phyloP scores from a whole-genome alignment of 2,329 filamentous ascomycete species.

The Hypoxylon sp. region DNA sequence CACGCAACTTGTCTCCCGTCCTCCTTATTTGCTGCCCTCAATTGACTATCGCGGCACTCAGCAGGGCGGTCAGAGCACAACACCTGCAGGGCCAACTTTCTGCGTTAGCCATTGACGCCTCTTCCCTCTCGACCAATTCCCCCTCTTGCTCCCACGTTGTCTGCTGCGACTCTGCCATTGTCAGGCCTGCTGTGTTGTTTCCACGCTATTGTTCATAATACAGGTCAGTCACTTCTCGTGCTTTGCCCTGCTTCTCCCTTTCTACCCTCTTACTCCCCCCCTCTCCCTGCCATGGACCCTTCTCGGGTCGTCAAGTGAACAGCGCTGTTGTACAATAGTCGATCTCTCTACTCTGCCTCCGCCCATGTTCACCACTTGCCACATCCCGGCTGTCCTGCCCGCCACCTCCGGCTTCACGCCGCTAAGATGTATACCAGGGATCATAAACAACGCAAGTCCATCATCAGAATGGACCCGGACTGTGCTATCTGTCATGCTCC shows the following conservation, averaged over 20 bases:
- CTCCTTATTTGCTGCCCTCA: slow-evolving; percentile 54
- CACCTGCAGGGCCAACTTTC: slow-evolving; percentile 49
- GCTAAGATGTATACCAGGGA: slow-evolving; percentile 69
- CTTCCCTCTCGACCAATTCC: slow-evolving; percentile 50
- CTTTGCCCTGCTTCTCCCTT: slow-evolving; percentile 29
- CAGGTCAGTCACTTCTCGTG: slow-evolving; percentile 54
- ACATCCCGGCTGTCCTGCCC: slow-evolving; percentile 49
- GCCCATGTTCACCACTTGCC: slow-evolving; percentile 49
- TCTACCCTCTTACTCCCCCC: slow-evolving; percentile 42
- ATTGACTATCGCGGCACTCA: slow-evolving; percentile 50
- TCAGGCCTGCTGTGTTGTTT: slow-evolving; percentile 50
- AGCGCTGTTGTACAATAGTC: slow-evolving; percentile 57
- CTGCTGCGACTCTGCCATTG: slow-evolving; percentile 53
- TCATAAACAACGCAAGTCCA: slow-evolving; percentile 60
- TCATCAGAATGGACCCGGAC: slow-evolving; percentile 77
- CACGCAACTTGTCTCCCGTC: slow-evolving; percentile 46
- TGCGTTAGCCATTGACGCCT: slow-evolving; percentile 52
- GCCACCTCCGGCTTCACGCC: slow-evolving; percentile 52
- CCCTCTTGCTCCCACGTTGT: slow-evolving; percentile 53
- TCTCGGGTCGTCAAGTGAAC: slow-evolving; percentile 55
- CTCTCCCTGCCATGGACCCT: slow-evolving; percentile 55
- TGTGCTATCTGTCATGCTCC: slow-evolving; percentile 77
- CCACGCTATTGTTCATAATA: slow-evolving; percentile 56
- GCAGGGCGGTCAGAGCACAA: slow-evolving; percentile 53
- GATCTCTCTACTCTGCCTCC: slow-evolving; percentile 45